Conservation (phyloP, 2,329 filamentous ascomycete species). For the Tolypocladium amazonense region DNA sequence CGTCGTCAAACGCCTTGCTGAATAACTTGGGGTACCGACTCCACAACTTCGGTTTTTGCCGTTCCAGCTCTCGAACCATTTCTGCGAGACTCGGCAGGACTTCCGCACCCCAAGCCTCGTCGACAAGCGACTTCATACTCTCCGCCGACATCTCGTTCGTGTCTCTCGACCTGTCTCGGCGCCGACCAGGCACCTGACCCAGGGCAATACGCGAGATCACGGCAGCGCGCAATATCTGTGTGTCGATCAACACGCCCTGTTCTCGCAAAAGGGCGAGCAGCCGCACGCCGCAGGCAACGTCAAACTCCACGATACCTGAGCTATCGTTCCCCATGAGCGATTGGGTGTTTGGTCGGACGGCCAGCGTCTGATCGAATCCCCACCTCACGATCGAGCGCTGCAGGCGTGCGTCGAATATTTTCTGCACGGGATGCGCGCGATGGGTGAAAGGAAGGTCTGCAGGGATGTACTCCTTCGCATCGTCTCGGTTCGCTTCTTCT, state of each 20-base stretch:
- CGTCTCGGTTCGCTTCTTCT: not conserved
- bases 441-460: slow-evolving; percentile 30
- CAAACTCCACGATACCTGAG: slow-evolving; percentile 12
- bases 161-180: slow-evolving; percentile 17
- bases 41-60: slow-evolving; percentile 18
- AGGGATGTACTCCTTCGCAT: slow-evolving; percentile 15
- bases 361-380: slow-evolving; percentile 30
- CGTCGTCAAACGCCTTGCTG: slow-evolving; percentile 14
- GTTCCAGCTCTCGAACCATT: slow-evolving; percentile 16
- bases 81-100: slow-evolving; percentile 14
- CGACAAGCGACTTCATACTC: slow-evolving; percentile 20
- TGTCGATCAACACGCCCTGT: slow-evolving; percentile 23
- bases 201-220: slow-evolving; percentile 19
- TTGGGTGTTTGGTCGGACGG: slow-evolving; percentile 8
- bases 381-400: slow-evolving; percentile 31
- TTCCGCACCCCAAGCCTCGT: slow-evolving; percentile 22
- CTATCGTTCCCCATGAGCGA: slow-evolving; percentile 5
- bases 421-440: slow-evolving; percentile 33
- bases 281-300: slow-evolving; percentile 25
- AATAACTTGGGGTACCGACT: slow-evolving; percentile 17
- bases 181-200: slow-evolving; percentile 15
- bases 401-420: slow-evolving; percentile 30
- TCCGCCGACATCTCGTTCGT: slow-evolving; percentile 17
- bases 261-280: slow-evolving; percentile 23
- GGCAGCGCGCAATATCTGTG: slow-evolving; percentile 16